Base-by-base conservation (phyloP, 768 basidiomycete species). In the Termitomyces bulborhizus region DNA sequence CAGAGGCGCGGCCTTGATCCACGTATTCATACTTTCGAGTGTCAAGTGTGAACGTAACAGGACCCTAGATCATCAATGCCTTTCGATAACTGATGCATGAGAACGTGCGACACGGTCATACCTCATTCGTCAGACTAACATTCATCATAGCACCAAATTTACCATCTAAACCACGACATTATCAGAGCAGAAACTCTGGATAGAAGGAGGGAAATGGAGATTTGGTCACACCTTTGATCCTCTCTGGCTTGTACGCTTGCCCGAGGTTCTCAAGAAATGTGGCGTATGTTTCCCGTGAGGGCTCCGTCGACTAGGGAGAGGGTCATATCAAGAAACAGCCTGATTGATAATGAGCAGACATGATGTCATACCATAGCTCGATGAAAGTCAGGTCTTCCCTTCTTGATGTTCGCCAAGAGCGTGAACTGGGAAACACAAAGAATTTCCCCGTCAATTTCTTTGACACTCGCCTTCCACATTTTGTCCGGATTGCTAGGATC, bases 401-500 rank as follows among this genome's bases (percentile, higher is more conserved):
- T 97, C 51, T 78, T 76, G 16, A 92, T 93, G 56, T 88, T 87
- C 24, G 93, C 90, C 65, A 95, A 69, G 27, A 99, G 77, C 1
- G 95, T 94, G 68, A 97, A 96, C 62, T 98, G 96, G 1, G 94
- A 94, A 15, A 95, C 93, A 63, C 95, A 98, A 4, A 98, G 81
- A 12, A 99, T 80, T 50, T 96, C 93, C 43, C 93, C 95, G 24
- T 82, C 81, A 24, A 97, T 81, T 60, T 98, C 95, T 69, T 85
- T 89, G 46, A 98, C 88, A 65, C 75, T 91, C 21, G 78, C 71
- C 70, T 90, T 95, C 96, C 96, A 98, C 81, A 88, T 86, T 54
- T 79, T 76, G 5, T 76, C 78, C 1, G 76, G 66, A 64, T 75
- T 76, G 15, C 62, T 64, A 8, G 74, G 73, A 64, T 87, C 83